Base-by-base conservation (phyloP, 768 basidiomycete genomes). In the Obba rivulosa region DNA sequence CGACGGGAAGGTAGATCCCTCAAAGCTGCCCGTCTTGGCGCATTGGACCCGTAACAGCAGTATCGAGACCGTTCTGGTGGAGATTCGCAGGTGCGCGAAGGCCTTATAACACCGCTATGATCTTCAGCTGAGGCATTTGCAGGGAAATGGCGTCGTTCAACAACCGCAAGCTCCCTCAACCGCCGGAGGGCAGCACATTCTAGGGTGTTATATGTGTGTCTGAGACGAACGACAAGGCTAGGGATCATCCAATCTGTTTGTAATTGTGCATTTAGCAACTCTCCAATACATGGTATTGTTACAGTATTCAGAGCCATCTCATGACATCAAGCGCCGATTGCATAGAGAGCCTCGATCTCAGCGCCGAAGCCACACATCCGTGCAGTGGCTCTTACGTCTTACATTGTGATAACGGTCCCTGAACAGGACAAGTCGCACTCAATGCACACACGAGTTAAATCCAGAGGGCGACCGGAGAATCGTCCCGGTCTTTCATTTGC, bases 91-190 rank as follows among this genome's bases (percentile, higher is more conserved):
- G 95, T 93, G 50, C 59, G 87, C 42, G 21, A 40, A 24, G n/a
- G 21, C n/a, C 13, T 2, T 8, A 1, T 10, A 22, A 2, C 9
- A 35, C 21, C 8, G 17, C 13, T 3, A 18, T 11, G 17, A 3
- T 10, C 8, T 14, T 48, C 16, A 7, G 16, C 20, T 10, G 21
- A 28, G 18, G 1, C 17, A 24, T 4, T 35, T 13, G 9, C 57
- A 97, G 94, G 71, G 93, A 96, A 67, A 98, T 99, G 96, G 92
- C 85, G 2, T 80, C 87, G 41, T 83, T 87, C 61, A 79, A 79
- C 52, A 99, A 98, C 67, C 74, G 92, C 57, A 98, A 98, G 71
- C 77, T 94, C 34, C 89, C 92, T 28, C 96, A 99, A 69, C 96
- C 96, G 2, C 80, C 86, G 16, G 96, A 99, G 64, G 92, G 92